These are phyloP conservation scores for Antarctomyces pellizariae DNA, from an alignment of 495 filamentous ascomycete genomes.

Conservation along the genomic window DNA sequence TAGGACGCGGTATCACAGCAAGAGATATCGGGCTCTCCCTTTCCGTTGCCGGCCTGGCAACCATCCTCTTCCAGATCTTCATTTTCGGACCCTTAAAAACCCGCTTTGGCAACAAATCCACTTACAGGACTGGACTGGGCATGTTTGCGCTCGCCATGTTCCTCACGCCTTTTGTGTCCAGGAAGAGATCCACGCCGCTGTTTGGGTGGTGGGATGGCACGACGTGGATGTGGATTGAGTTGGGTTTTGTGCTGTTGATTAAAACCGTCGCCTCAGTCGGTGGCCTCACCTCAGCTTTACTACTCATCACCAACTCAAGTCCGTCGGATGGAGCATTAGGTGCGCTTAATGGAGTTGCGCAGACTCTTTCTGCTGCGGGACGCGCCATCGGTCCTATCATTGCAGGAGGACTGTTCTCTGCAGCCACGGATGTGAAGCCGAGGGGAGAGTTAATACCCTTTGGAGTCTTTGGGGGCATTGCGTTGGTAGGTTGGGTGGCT, in stretches of 20 bases:
- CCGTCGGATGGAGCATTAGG: slow-evolving; percentile 71
- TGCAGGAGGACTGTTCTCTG: slow-evolving; percentile 60
- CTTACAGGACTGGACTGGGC: slow-evolving; percentile 58
- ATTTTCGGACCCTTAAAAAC: slow-evolving; percentile 60
- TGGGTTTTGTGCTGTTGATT: slow-evolving; percentile 56
- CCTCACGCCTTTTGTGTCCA: slow-evolving; percentile 74
- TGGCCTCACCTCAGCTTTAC: slow-evolving; percentile 67
- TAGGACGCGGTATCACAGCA: slow-evolving; percentile 51
- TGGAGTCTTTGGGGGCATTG: slow-evolving; percentile 39
- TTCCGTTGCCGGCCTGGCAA: slow-evolving; percentile 60
- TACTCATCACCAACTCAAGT: slow-evolving; percentile 82
- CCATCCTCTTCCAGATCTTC: slow-evolving; percentile 73
- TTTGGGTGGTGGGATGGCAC: slow-evolving; percentile 29
- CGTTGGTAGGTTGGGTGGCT: slow-evolving; percentile 40
- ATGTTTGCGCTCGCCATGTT: slow-evolving; percentile 67
- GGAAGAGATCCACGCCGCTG: slow-evolving; percentile 28
- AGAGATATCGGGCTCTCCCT: slow-evolving; percentile 67
- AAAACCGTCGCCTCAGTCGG: slow-evolving; percentile 80
- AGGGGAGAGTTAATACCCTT: slow-evolving; percentile 63
- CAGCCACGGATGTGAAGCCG: slow-evolving; percentile 38
- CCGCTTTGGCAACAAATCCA: slow-evolving; percentile 61
- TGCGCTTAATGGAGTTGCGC: slow-evolving; percentile 79
- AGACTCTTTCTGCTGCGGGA: slow-evolving; percentile 80
- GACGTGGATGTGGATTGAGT: slow-evolving; percentile 44
- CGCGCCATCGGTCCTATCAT: slow-evolving; percentile 75